These are phyloP conservation scores for Hirsutella minnesotensis DNA, from an alignment of 2,329 filamentous ascomycete species.

Conservation along the genomic window DNA sequence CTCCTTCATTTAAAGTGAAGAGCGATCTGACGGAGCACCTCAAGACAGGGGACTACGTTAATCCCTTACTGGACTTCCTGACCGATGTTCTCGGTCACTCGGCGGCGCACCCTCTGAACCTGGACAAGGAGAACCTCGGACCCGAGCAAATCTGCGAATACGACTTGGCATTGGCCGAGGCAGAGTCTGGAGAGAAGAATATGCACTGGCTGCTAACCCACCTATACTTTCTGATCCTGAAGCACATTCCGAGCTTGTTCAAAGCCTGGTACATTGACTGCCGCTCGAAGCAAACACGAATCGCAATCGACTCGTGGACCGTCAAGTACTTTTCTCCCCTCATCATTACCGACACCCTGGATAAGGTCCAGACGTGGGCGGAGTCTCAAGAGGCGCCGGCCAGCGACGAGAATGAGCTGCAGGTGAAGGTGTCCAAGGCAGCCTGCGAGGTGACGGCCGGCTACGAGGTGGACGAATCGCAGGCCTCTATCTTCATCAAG, in stretches of 20 bases:
- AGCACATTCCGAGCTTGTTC: slow-evolving; percentile 65
- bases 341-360: slow-evolving; percentile 52
- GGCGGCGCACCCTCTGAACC: slow-evolving; percentile 58
- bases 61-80: slow-evolving; percentile 61
- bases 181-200: slow-evolving; percentile 56
- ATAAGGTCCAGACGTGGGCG: slow-evolving; percentile 58
- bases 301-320: slow-evolving; percentile 75
- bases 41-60: slow-evolving; percentile 59
- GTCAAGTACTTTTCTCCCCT: slow-evolving; percentile 68
- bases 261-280: slow-evolving; percentile 78
- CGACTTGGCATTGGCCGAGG: slow-evolving; percentile 37
- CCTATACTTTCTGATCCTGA: slow-evolving; percentile 72
- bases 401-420: slow-evolving; percentile 42
- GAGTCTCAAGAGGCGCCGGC: slow-evolving; percentile 34
- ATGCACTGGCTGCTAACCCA: slow-evolving; percentile 78
- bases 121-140: slow-evolving; percentile 55
- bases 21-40: slow-evolving; percentile 70
- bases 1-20: slow-evolving; percentile 71
- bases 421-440: slow-evolving; percentile 59
- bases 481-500: slow-evolving; percentile 69
- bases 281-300: slow-evolving; percentile 67
- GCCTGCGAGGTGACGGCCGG: slow-evolving; percentile 70
- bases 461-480: slow-evolving; percentile 80
- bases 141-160: slow-evolving; percentile 43
- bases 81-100: slow-evolving; percentile 79